A percentile compares a stretch with the other conserved stretches of the same genome.
phyloP scores from a whole-genome alignment of 2,329 filamentous ascomycete genomes.

The Lasiodiplodia citricola region DNA sequence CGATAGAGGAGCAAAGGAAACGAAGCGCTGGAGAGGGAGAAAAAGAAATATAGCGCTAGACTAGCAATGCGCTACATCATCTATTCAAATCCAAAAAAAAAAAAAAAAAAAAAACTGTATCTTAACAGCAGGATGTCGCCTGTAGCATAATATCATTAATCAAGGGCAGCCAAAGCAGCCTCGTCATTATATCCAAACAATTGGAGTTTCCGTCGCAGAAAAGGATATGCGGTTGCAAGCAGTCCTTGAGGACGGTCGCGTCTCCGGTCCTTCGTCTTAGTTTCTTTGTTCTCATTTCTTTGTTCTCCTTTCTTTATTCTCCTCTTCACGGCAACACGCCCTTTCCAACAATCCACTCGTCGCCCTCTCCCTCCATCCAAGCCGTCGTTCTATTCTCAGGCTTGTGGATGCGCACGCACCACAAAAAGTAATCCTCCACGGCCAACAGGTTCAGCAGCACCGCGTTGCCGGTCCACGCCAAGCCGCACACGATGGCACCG shows the following conservation, averaged over 20 bases:
- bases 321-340: not conserved
- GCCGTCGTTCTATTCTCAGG: slow-evolving; percentile 42
- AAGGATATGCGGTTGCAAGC: not conserved
- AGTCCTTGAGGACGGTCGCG: not conserved
- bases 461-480: slow-evolving; percentile 65
- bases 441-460: slow-evolving; percentile 67
- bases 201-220: not conserved
- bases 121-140: not conserved
- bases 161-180: not conserved
- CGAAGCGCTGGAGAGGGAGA: too few species aligned
- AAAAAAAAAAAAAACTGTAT: too few species aligned
- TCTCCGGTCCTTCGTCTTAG: not conserved
- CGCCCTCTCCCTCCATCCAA: slow-evolving; percentile 12
- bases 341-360: slow-evolving; percentile 19
- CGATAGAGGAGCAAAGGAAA: not conserved
- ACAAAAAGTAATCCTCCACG: slow-evolving; percentile 72
- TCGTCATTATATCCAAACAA: not conserved
- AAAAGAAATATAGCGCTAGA: not conserved
- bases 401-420: slow-evolving; percentile 68
- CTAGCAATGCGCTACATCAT: not conserved
- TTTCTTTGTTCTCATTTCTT: not conserved
- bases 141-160: not conserved
- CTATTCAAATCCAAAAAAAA: not conserved
- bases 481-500: slow-evolving; percentile 66
- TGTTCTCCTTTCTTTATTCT: not conserved